phyloP scores from a whole-genome alignment of 2,329 filamentous ascomycete genomes.

The Fonsecaea monophora region DNA sequence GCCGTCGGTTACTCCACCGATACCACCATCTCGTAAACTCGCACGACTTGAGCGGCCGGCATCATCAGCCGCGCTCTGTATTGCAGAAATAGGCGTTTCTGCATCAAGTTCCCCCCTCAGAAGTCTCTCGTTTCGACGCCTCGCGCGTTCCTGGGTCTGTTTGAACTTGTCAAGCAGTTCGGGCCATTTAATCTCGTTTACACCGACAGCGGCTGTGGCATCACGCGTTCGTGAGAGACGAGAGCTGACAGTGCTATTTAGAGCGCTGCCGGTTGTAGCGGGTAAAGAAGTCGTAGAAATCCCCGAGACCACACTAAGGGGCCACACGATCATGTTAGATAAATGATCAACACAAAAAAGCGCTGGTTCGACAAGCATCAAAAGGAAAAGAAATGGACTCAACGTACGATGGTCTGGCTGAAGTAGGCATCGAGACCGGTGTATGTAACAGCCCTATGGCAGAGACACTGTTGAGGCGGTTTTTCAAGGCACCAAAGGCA shows the following conservation, averaged over 20 bases:
- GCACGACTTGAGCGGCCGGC: slow-evolving; percentile 31
- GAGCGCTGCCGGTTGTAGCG: slow-evolving; percentile 6
- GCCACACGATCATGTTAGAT: background rate
- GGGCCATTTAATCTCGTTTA: slow-evolving; percentile 77
- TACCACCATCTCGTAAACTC: slow-evolving; percentile 25
- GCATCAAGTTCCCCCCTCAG: slow-evolving; percentile 34
- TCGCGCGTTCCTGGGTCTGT: slow-evolving; percentile 83
- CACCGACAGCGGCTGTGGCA: background rate
- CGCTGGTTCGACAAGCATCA: slow-evolving; percentile 13
- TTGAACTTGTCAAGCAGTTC: slow-evolving; percentile 96
- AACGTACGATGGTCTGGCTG: slow-evolving; percentile 37
- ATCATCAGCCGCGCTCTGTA: slow-evolving; percentile 1
- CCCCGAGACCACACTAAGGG: slow-evolving; percentile 32
- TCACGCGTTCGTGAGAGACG: slow-evolving; percentile 35
- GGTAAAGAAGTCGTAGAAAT: slow-evolving; percentile 27
- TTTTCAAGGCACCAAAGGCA: slow-evolving; percentile 95
- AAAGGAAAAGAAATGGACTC: background rate
- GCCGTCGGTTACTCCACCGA: slow-evolving; percentile 15
- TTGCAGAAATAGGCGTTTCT: slow-evolving; percentile 18
- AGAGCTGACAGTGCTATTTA: slow-evolving; percentile 21
- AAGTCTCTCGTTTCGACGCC: slow-evolving; percentile 47
- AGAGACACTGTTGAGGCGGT: slow-evolving; percentile 94
- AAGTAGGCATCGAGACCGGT: slow-evolving; percentile 58
- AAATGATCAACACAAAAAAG: slow-evolving; percentile 15
- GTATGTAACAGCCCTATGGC: slow-evolving; percentile 95